Evolutionary conservation across 306 rosid genomes (phyloP).

Genomic region (Vigna hirtella): DNA sequence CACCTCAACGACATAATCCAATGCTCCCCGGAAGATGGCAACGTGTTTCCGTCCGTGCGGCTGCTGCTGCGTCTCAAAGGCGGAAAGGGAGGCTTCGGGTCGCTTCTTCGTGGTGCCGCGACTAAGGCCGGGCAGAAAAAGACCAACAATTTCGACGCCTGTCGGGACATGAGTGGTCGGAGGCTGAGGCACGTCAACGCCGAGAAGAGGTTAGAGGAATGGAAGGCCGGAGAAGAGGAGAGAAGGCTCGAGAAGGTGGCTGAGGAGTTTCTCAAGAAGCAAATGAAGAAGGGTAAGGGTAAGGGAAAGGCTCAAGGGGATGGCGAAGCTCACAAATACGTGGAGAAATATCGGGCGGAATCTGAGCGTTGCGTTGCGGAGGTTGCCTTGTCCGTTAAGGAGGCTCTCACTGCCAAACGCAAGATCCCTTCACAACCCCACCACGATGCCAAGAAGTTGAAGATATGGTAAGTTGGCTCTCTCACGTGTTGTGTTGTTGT

Average conservation of each 20-base stretch:
- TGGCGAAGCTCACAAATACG: conserved; percentile 78
- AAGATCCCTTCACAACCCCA: conserved; percentile 43
- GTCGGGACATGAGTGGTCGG: conserved; percentile 97
- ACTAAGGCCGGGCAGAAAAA: conserved; percentile 97
- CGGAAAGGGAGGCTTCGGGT: conserved; percentile 98
- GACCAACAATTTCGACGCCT: conserved; percentile 94
- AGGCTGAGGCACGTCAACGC: conserved; percentile 96
- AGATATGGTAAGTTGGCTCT: conserved; percentile 65
- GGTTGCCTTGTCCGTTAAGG: conserved; percentile 77
- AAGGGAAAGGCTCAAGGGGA: conserved; percentile 69
- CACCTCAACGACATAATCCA: conserved; percentile 61
- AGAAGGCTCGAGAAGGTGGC: conserved; percentile 81
- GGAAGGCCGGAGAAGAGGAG: conserved; percentile 83
- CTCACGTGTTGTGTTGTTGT: neutral
- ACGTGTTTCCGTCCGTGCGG: conserved; percentile 69
- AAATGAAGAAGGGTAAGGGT: conserved; percentile 79
- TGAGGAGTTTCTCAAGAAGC: conserved; percentile 76
- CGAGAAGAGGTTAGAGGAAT: conserved; percentile 91
- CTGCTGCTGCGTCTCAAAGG: conserved; percentile 74
- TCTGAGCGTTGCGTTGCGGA: conserved; percentile 81
- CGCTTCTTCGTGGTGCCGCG: conserved; percentile 91
- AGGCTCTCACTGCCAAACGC: conserved; percentile 67
- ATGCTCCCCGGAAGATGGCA: conserved; percentile 47
- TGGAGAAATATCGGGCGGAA: conserved; percentile 75
- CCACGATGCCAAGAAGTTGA: conserved; percentile 61